These are phyloP conservation scores for Myriosclerotinia duriaeana DNA, from an alignment of 2,329 filamentous ascomycete species.

Conservation along the genomic window DNA sequence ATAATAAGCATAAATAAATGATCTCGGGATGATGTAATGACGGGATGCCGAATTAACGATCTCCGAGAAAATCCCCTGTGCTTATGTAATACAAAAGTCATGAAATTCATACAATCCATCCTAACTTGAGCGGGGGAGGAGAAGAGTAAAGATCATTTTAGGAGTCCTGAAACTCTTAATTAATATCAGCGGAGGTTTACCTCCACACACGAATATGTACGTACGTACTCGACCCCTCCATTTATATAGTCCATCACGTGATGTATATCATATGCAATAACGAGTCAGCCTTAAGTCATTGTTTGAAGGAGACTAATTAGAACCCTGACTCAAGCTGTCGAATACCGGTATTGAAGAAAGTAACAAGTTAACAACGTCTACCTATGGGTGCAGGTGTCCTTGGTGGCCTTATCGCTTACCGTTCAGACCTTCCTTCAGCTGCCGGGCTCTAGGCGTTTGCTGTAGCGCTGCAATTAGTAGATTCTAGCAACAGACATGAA, in stretches of 20 bases:
- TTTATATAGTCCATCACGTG: not conserved
- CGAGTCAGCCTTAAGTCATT: not conserved
- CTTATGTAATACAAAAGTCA: no score
- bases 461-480: not conserved
- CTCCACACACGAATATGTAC: no score
- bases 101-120: no score
- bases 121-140: no score
- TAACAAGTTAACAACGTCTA: no score
- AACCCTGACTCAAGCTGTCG: not conserved
- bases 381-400: not conserved
- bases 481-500: slow-evolving; percentile 1
- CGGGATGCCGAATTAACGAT: slow-evolving; percentile 13
- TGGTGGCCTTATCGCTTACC: not conserved
- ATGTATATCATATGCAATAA: not conserved
- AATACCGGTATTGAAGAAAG: no score
- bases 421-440: not conserved
- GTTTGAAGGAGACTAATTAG: not conserved
- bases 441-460: not conserved
- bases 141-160: no score
- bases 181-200: no score
- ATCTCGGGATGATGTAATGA: slow-evolving; percentile 2
- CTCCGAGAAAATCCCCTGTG: slow-evolving; percentile 15
- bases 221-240: not conserved
- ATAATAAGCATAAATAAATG: not conserved
- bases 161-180: no score